These are phyloP conservation scores for Yamadazyma diospyri DNA, from an alignment of 1,139 yeast genomes.

Conservation along the genomic window DNA sequence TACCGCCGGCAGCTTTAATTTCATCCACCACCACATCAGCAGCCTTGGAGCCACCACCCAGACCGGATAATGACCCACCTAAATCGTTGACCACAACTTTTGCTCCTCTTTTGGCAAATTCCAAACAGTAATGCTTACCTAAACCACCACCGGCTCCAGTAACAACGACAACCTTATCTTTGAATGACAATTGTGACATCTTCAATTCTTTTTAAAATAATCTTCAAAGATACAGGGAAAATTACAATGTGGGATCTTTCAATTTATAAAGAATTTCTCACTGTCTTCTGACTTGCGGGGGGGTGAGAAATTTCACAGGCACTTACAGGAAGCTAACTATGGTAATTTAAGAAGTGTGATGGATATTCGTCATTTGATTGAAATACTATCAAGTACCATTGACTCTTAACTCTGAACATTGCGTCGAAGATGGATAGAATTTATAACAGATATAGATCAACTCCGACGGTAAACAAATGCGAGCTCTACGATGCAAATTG, in stretches of 20 bases:
- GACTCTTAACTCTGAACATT: too few relatives aligned
- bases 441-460: too few relatives aligned
- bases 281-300: conserved; percentile 7
- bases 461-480: too few relatives aligned
- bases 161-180: conserved; percentile 82
- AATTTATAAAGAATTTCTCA: conserved; percentile 3
- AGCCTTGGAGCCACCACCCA: conserved; percentile 61
- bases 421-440: too few relatives aligned
- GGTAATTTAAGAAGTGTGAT: too few relatives aligned
- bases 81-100: conserved; percentile 89
- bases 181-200: conserved; percentile 48
- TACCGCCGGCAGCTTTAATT: conserved; percentile 71
- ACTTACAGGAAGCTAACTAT: too few relatives aligned
- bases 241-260: conserved; percentile 1
- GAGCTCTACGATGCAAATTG: too few relatives aligned
- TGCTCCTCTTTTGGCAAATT: conserved; percentile 88
- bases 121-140: conserved; percentile 84
- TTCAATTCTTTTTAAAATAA: background rate
- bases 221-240: background rate
- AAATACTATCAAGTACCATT: too few relatives aligned
- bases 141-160: conserved; percentile 99
- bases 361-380: too few relatives aligned
- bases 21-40: conserved; percentile 91
- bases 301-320: conserved; percentile 5
- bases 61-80: conserved; percentile 79